Evolutionary conservation across 2,329 filamentous ascomycete genomes (phyloP).

Genomic region (Chaetomium sp.): DNA sequence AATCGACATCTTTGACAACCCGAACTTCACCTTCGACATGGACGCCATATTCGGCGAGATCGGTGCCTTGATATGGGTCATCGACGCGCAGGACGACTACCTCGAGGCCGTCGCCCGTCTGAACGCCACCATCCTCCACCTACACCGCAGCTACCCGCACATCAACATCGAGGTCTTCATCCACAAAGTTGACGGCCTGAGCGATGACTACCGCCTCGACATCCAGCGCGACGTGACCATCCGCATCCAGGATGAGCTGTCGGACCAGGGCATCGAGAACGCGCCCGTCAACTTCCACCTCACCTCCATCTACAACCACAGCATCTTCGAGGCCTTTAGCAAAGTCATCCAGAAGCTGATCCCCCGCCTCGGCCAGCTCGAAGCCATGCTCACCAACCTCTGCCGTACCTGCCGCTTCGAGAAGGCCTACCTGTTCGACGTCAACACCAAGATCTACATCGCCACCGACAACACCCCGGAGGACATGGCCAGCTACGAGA

Average conservation of each 20-base stretch:
- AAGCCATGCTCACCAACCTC: conserved; percentile 90
- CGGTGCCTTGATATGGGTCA: conserved; percentile 95
- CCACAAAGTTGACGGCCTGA: conserved; percentile 97
- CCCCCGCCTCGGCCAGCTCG: conserved; percentile 86
- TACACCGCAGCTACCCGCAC: conserved; percentile 85
- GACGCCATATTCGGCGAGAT: conserved; percentile 93
- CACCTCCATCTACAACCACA: conserved; percentile 98
- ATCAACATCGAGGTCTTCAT: conserved; percentile 99
- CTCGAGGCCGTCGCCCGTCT: conserved; percentile 85
- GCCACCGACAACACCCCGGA: conserved; percentile 91
- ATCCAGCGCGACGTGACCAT: conserved; percentile 97
- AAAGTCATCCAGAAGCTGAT: conserved; percentile 99
- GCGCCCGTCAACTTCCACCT: conserved; percentile 93
- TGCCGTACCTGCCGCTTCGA: conserved; percentile 94
- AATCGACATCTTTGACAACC: conserved; percentile 83
- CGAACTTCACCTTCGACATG: conserved; percentile 85
- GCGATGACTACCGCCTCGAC: conserved; percentile 93
- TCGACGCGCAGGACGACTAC: conserved; percentile 98
- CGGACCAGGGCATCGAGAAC: conserved; percentile 89
- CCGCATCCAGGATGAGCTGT: conserved; percentile 92
- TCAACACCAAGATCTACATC: conserved; percentile 97
- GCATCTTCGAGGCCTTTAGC: conserved; percentile 93
- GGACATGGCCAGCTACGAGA: conserved; percentile 95
- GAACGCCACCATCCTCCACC: conserved; percentile 83
- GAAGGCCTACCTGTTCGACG: conserved; percentile 97